A percentile compares a stretch with the other conserved stretches of the same genome.
Conservation (phyloP, 495 filamentous ascomycete species). For the Viridothelium virens region DNA sequence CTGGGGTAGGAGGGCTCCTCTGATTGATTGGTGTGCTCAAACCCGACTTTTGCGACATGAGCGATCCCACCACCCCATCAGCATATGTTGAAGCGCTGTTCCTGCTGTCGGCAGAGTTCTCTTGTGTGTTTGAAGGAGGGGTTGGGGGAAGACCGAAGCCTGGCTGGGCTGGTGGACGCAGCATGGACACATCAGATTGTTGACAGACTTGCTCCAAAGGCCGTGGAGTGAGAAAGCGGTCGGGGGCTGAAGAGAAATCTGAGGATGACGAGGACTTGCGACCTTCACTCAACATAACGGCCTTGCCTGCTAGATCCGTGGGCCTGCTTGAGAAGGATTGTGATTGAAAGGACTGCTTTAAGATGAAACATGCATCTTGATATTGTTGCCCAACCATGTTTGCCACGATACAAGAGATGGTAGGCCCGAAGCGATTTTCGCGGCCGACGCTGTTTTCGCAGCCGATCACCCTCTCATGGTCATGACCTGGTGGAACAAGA, state of each 20-base stretch:
- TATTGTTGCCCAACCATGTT: background rate
- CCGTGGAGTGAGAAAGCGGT: background rate
- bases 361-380: background rate
- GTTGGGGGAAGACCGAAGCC: conserved; percentile 23
- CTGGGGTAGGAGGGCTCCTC: conserved; percentile 33
- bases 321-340: background rate
- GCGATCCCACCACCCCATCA: conserved; percentile 21
- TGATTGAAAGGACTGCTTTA: background rate
- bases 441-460: no score
- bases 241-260: background rate
- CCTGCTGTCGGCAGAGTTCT: conserved; percentile 5
- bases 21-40: conserved; percentile 30
- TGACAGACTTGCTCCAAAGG: background rate
- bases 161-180: background rate
- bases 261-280: no score
- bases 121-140: conserved; percentile 19
- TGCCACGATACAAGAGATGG: background rate
- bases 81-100: conserved; percentile 14
- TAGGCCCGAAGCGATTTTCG: background rate
- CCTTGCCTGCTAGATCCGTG: background rate
- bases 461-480: no score
- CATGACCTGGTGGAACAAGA: no score
- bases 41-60: conserved; percentile 24
- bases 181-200: background rate
- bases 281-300: no score